A percentile compares a stretch with the other conserved stretches of the same genome.
Evolutionary conservation across 306 rosid species (phyloP).

Genomic region (Quercus variabilis): DNA sequence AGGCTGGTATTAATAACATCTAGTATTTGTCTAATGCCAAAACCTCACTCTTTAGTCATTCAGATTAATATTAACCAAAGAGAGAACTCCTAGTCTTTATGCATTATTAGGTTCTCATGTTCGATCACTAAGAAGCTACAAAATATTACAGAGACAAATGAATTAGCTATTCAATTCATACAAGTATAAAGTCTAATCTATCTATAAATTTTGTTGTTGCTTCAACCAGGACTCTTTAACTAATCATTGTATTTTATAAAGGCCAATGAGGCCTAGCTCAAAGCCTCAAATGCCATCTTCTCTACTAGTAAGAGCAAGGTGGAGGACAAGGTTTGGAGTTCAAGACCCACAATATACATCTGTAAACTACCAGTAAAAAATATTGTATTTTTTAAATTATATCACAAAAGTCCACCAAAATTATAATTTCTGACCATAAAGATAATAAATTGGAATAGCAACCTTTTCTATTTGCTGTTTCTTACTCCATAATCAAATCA

Average conservation of each 20-base stretch:
- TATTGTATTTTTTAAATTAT: not conserved
- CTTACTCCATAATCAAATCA: not conserved
- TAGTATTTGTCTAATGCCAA: not conserved
- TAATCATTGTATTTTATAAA: not conserved
- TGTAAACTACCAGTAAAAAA: no score
- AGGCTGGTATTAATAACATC: not conserved
- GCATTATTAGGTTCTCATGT: not conserved
- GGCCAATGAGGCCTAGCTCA: no score
- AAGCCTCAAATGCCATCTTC: no score
- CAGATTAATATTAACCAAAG: not conserved
- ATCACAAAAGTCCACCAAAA: not conserved
- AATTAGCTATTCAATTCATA: not conserved
- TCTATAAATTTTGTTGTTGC: not conserved
- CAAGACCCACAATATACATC: no score
- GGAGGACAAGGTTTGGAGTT: no score
- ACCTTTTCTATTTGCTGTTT: not conserved
- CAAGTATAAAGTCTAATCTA: not conserved
- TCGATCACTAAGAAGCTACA: not conserved
- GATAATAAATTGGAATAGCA: not conserved
- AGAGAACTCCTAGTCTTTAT: not conserved
- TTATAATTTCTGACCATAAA: not conserved
- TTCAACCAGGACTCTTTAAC: not conserved
- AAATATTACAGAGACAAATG: not conserved
- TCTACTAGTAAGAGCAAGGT: no score
- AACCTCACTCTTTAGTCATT: not conserved